Percentiles rank a stretch among this genome's conserved stretches.
Evolutionary conservation across 148 eudicot genomes (phyloP).

Genomic region (Cornus controversa): DNA sequence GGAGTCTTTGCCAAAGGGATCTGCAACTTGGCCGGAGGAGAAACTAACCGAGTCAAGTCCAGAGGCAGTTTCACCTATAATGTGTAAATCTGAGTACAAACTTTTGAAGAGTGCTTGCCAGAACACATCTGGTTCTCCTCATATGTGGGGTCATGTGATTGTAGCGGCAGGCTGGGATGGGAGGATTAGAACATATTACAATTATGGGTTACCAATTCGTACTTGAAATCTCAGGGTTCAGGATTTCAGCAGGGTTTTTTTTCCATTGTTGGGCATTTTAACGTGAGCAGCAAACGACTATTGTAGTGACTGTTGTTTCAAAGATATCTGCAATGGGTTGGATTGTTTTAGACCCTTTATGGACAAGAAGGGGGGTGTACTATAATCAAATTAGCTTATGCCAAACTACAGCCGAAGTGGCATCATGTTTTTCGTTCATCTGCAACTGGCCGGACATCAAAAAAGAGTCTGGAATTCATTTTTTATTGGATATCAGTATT

Average conservation of each 20-base stretch:
- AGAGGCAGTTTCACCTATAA: conserved; percentile 21
- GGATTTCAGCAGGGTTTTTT: not conserved
- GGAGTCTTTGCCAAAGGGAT: conserved; percentile 34
- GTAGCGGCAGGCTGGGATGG: conserved; percentile 84
- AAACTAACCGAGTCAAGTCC: conserved; percentile 26
- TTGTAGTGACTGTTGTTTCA: not conserved
- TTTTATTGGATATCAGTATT: not conserved
- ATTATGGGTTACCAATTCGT: conserved; percentile 63
- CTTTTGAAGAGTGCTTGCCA: conserved; percentile 47
- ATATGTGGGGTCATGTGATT: conserved; percentile 72
- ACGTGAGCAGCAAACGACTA: not conserved
- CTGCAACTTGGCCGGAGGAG: conserved; percentile 57
- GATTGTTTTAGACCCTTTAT: not conserved
- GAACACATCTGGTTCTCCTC: conserved; percentile 37
- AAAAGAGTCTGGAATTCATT: not conserved
- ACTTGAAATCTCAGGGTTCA: conserved; percentile 19
- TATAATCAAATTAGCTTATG: not conserved
- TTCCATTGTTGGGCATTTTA: not conserved
- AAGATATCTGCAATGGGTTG: not conserved
- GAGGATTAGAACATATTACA: conserved; percentile 54
- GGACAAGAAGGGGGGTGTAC: not conserved
- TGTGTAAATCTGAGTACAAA: conserved; percentile 41
- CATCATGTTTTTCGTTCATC: too few relatives aligned
- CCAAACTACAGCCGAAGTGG: not conserved
- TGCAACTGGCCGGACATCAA: too few relatives aligned